Base-by-base conservation (phyloP, 2,329 filamentous ascomycete species). In the Cladosporium sp. region DNA sequence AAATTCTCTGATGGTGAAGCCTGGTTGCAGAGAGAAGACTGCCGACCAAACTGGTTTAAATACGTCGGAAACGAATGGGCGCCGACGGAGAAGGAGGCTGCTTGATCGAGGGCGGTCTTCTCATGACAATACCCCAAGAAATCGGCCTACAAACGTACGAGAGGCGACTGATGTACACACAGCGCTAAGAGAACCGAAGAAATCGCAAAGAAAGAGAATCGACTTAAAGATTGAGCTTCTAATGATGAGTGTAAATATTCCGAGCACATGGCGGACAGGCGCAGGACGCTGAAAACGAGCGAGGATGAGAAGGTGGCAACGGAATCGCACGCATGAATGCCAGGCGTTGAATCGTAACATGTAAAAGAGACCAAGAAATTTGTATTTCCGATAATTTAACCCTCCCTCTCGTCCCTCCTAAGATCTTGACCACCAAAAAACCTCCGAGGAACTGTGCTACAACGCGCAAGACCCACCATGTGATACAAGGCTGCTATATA, bases 11-110 rank as follows among this genome's bases (percentile, higher is more conserved):
- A 94, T 57, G 93, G 93, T 55, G 91, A 90, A 63, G 74, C 83
- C 25, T 95, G 83, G 77, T 74, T 98, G 39, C 81, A 90, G 61
- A 84, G 85, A 63, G 93, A 98, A 68, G 93, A 98, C 69, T 98
- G 93, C 70, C 79, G 93, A 54, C 88, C 92, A 15, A 91, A 91
- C 67, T 98, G 93, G 88, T 97, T 98, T 78, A 95, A 96, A 72
- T 93, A 87, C 64, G 88, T 86, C 16, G 88, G 91, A 47, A 88
- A 66, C 43, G 63, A 65, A 54, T 62, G 59, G 59, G 47, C 51
- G 8, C 12, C 15, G 12, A 12, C 38, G 8, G 38, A 40, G 20
- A 25, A 32, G 32, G 27, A 39, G 6, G 27, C 45, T 12, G 45
- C 15, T 4, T 35, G 22, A 27, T 27, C 22, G 22, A 4, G 22